These are phyloP conservation scores for Hypoxylon trugodes DNA, from an alignment of 495 filamentous ascomycete species.

Conservation along the genomic window DNA sequence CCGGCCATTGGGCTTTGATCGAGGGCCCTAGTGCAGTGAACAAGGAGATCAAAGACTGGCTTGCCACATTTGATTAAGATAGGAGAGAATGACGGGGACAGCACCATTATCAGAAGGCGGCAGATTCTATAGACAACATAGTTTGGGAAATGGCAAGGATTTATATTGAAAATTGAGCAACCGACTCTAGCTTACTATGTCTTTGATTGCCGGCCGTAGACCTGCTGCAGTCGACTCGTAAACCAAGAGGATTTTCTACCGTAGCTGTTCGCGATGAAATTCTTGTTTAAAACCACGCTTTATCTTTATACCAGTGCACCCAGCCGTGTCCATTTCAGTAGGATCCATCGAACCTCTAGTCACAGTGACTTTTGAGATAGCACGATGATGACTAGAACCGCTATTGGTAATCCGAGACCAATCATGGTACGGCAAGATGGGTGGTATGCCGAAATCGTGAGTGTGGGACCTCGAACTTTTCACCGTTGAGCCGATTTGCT, in stretches of 20 bases:
- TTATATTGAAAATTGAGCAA: not conserved
- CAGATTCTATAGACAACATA: too few species aligned
- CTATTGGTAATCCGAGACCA: conserved; percentile 23
- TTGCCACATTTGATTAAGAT: conserved; percentile 8
- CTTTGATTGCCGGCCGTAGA: not conserved
- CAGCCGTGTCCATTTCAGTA: conserved; percentile 20
- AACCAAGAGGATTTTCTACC: not conserved
- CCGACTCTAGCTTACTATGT: not conserved
- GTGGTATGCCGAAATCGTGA: conserved; percentile 3
- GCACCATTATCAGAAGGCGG: too few species aligned
- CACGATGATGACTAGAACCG: conserved; percentile 6
- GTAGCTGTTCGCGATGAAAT: conserved; percentile 12
- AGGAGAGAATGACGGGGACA: too few species aligned
- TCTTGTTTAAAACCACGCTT: conserved; percentile 30
- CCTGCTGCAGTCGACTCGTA: not conserved
- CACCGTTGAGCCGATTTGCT: conserved; percentile 28
- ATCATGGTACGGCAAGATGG: conserved; percentile 19
- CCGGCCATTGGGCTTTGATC: conserved; percentile 13
- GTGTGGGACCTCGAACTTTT: conserved; percentile 10
- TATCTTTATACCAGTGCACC: conserved; percentile 19
- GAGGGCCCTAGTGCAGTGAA: conserved; percentile 10
- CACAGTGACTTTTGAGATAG: conserved; percentile 21
- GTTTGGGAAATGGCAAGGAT: too few species aligned
- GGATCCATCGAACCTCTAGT: conserved; percentile 8
- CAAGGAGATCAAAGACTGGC: conserved; percentile 9